Percentiles rank a stretch among this genome's conserved stretches.
Conservation (phyloP, 2,329 filamentous ascomycete species). For the Colletotrichum cuscutae region DNA sequence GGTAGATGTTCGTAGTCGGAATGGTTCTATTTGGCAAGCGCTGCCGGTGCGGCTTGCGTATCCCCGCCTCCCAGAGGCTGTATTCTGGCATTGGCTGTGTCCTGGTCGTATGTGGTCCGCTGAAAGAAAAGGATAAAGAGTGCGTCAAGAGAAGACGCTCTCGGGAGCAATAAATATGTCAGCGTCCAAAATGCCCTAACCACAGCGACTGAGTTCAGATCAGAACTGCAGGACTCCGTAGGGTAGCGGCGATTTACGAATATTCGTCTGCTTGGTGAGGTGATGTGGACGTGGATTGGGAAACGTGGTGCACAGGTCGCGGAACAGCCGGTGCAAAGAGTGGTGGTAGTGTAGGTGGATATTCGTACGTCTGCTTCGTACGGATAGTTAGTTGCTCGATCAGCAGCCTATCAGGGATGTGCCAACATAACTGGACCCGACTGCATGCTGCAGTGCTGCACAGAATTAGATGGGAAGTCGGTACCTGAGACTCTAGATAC, state of each 20-base stretch:
- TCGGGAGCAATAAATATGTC: not conserved
- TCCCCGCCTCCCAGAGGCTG: not conserved
- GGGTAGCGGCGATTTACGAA: not conserved
- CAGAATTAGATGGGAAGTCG: not conserved
- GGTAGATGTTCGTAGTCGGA: not conserved
- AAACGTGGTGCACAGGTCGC: constrained; percentile 3
- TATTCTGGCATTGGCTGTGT: not conserved
- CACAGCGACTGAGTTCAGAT: not conserved
- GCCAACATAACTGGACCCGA: not conserved
- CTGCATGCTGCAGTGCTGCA: not conserved
- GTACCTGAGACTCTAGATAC: not conserved
- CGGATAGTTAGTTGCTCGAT: not conserved
- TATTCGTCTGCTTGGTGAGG: not conserved
- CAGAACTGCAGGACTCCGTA: not conserved
- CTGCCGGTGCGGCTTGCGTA: not conserved
- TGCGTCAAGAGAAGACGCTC: not conserved
- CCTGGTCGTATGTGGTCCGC: not conserved
- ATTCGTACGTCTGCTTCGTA: too few relatives aligned
- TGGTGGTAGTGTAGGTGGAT: not conserved
- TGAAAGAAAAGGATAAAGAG: not conserved
- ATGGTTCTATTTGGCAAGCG: not conserved
- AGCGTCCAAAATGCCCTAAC: not conserved
- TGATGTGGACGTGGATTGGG: not conserved
- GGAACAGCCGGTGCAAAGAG: not conserved
- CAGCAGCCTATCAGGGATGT: not conserved